Percentiles rank a stretch among this genome's conserved stretches.
These are phyloP conservation scores for Epicoccum nigrum DNA, from an alignment of 2,329 filamentous ascomycete genomes.

Conservation along the genomic window DNA sequence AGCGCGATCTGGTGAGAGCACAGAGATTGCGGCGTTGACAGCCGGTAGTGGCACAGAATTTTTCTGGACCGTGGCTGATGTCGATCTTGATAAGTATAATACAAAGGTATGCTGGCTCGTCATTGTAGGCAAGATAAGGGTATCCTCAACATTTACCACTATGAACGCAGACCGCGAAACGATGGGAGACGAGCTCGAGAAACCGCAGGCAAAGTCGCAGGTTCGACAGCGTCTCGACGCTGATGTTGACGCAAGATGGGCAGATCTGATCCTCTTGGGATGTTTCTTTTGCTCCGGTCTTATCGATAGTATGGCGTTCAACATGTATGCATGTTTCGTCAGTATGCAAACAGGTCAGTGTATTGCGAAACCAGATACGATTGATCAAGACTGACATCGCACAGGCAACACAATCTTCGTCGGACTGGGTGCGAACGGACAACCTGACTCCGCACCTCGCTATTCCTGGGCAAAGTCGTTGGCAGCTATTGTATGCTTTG, in stretches of 20 bases:
- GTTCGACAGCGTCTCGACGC: constrained; percentile 16
- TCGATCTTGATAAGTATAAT: background rate
- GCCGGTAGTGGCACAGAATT: constrained; percentile 12
- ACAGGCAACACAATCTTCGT: constrained; percentile 69
- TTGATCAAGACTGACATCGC: constrained; percentile 12
- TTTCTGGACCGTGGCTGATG: constrained; percentile 16
- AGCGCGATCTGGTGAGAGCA: constrained; percentile 1
- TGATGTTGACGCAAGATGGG: constrained; percentile 21
- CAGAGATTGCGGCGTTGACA: background rate
- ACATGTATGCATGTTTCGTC: constrained; percentile 58
- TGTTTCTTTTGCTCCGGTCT: constrained; percentile 56
- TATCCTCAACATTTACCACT: background rate
- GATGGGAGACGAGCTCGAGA: constrained; percentile 2
- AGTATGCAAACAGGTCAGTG: constrained; percentile 59
- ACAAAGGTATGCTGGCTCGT: constrained; percentile 2
- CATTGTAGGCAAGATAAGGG: background rate
- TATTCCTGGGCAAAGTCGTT: constrained; percentile 22
- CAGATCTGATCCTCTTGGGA: constrained; percentile 45
- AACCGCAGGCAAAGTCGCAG: constrained; percentile 8
- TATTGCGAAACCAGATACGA: background rate
- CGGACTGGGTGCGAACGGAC: constrained; percentile 62
- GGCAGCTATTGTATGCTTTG: constrained; percentile 57
- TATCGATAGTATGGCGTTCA: constrained; percentile 56
- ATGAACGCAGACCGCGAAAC: constrained; percentile 2
- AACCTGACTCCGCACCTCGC: constrained; percentile 56